Evolutionary conservation across 2,329 filamentous ascomycete species (phyloP), one percentile per base, ranked within the genome.

Genomic region (Hirsutella rhossiliensis): DNA sequence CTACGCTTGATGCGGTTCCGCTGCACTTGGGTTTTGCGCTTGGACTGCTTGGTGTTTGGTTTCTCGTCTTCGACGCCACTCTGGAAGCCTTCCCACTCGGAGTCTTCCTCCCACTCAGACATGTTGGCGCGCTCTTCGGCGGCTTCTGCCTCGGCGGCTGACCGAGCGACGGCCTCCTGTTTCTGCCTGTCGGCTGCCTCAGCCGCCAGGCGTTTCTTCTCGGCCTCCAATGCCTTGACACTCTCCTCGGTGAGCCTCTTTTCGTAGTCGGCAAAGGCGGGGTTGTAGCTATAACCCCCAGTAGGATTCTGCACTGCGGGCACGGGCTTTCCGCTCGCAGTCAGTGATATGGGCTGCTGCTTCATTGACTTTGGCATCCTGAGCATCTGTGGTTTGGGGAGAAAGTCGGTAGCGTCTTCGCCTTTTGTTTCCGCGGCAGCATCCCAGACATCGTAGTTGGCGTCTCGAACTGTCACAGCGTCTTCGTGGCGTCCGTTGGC

Each of bases 211-310:
- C 88, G 81, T 61, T 83, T 79, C 60, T 79, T 76, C 64, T 97
- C 90, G 0, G 80, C 77, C 50, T 82, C 84, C 2, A 96, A 70
- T 13, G 84, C 89, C 63, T 85, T 87, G 45, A 81, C 75, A 39
- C 87, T 84, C 62, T 94, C 87, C 37, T 77, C 71, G 18, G 76
- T 73, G 38, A 95, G 68, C 15, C 90, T 76, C 9, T 77, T 73
- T 54, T 89, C 82, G 73, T 94, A 98, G 50, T 95, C 88, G 50
- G 79, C 75, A 54, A 94, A 94, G 6, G 78, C 69, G 0, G 92
- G 92, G 61, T 98, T 98, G 68, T 98, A 98, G 54, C 87, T 94
- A 62, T 82, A 87, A 47, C 87, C 88, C 15, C 82, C 87, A 7
- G 80, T 75, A 2, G 92, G 92, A 56, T 80, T 84, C 48, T 75